Base-by-base conservation (phyloP, 805 yeast genomes). In the Cyberlindnera petersonii region DNA sequence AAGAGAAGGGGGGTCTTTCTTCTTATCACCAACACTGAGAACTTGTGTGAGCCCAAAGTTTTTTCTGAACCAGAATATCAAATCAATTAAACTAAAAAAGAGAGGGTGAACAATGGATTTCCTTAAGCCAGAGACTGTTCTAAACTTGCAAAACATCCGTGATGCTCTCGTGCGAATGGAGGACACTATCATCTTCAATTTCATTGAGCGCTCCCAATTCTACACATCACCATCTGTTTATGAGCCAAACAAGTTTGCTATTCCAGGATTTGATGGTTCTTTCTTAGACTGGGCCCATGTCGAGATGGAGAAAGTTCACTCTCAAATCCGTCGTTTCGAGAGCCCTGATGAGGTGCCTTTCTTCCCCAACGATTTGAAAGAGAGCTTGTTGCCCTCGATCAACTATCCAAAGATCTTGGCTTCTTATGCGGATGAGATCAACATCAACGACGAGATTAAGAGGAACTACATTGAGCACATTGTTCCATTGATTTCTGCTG, bases 321-420 rank as follows among this genome's bases (percentile, higher is more conserved):
- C 95, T 3, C 93, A 85, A 60, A 71, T 89, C 24, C 75, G 98
- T 55, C 72, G 98, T 52, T 93, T 78, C 59, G 89, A 88, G 56
- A 87, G 96, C 0, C 98, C 98, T 0, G 98, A 93, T 61, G 96
- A 93, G 61, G 70, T 77, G 10, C 89, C 98, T 6, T 93, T 88
- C 59, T 88, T 82, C 67, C 94, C 95, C 3, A 66, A 75, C 22
- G 68, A 71, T 14, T 61, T 83, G 37, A 63, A 78, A 33, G 62
- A 73, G 18, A 80, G 95, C n/a, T 70, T 86, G 36, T 66, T 93
- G 33, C 98, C 98, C 4, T 68, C 83, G 15, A 66, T 88, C 30
- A 67, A 82, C 37, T 86, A 87, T 56, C 96, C 98, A 4, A 73
- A 73, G 48, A 72, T 87, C 3, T 69, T 93, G 47, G 95, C 95